Conservation (phyloP, 1,284 basidiomycete species). For the Rhodotorula sp. region DNA sequence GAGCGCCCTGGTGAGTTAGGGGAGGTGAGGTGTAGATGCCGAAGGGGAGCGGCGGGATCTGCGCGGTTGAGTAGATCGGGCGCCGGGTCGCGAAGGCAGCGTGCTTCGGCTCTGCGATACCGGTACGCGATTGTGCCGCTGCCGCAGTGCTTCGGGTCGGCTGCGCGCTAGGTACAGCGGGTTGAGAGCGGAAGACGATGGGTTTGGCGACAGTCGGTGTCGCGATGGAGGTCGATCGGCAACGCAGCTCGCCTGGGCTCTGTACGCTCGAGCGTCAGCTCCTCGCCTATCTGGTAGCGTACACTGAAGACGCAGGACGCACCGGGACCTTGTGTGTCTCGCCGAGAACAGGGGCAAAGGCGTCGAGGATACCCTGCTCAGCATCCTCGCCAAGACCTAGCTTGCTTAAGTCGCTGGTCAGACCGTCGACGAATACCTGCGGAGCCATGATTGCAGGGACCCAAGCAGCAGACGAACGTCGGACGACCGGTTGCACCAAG, state of each 20-base stretch:
- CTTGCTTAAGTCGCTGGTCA: not conserved
- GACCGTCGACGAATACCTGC: not conserved
- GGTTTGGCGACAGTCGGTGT: not conserved
- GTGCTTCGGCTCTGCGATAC: too few species aligned
- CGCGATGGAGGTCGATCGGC: not conserved
- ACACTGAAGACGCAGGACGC: not conserved
- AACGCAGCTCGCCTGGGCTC: too few species aligned
- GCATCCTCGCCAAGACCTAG: not conserved
- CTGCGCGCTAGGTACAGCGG: too few species aligned
- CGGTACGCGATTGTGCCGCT: too few species aligned
- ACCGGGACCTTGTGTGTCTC: not conserved
- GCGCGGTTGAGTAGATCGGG: too few species aligned
- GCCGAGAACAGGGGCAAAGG: not conserved
- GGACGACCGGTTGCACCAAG: too few species aligned
- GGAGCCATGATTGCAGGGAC: too few species aligned
- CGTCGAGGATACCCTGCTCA: not conserved
- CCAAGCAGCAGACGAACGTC: too few species aligned
- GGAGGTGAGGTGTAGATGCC: not conserved
- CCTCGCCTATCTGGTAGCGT: not conserved
- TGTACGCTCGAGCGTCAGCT: too few species aligned
- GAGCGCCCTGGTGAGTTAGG: not conserved
- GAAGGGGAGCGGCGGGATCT: not conserved
- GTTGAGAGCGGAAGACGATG: not conserved
- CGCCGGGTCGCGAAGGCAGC: too few species aligned
- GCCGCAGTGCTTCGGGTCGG: too few species aligned